Evolutionary conservation across 768 basidiomycete genomes (phyloP), one percentile per base, ranked within the genome.

Genomic region (Rhodotorula babjevae): DNA sequence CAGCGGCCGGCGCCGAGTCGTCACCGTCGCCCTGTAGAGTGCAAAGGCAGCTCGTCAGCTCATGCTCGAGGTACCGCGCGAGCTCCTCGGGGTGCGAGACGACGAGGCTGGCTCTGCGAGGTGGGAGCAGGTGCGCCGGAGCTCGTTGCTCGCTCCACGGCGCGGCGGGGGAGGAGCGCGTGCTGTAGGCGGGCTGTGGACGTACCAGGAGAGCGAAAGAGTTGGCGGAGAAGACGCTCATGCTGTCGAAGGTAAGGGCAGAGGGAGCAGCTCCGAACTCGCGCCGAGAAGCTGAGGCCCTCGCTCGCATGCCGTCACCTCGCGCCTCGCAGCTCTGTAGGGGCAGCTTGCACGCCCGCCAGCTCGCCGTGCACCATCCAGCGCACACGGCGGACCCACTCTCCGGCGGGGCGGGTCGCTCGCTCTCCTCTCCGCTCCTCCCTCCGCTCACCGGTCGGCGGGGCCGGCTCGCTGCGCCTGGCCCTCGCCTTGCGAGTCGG

Each of bases 211-310:
- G 61, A 40, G 65, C 60, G 71, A 72, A 72, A 44, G 71, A 36
- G 71, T 72, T 72, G 58, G 61, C 40, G 57, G 47, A 52, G 66
- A 72, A 72, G 40, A 66, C 64, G 65, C 40, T 47, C 69, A 71
- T 71, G 23, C 18, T 50, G 21, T 31, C 3, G 29, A 18, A 25
- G 19, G 14, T 31, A 29, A 5, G 12, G 53, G 53, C 61, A 63
- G 57, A 59, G 57, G n/a, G 40, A 49, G 47, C 19, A 25, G 10
- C 21, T 10, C 27, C 2, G 25, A 50, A 50, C 42, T 46, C 44
- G 44, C 44, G 12, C 44, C 12, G 44, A 46, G 44, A 46, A 46
- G 44, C 44, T 18, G 44, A 14, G 14, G 14, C 44, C 8, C 44
- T 46, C 44, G 6, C 14, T 46, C 44, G 6, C 44, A 23, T 23